These are phyloP conservation scores for Aspergillus ochraceoroseus DNA, from an alignment of 2,329 filamentous ascomycete genomes.

Conservation along the genomic window DNA sequence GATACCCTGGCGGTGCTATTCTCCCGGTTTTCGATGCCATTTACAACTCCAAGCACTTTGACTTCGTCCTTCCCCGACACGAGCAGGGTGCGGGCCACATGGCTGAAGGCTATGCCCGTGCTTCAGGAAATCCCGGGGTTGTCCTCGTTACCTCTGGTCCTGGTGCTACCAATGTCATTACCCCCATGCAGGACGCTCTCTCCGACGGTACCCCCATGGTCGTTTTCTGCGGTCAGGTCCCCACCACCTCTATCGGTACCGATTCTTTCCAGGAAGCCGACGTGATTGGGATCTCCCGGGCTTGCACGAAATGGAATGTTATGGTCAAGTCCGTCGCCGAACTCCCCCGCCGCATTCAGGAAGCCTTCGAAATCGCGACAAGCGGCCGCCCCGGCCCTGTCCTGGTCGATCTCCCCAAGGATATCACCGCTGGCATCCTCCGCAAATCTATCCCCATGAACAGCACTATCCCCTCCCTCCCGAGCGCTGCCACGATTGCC, in stretches of 20 bases:
- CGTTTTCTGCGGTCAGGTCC: constrained; percentile 91
- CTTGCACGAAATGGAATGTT: constrained; percentile 98
- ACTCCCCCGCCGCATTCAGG: constrained; percentile 87
- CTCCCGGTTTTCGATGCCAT: constrained; percentile 98
- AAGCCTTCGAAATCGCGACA: constrained; percentile 96
- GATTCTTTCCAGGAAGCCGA: constrained; percentile 98
- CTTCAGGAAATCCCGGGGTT: constrained; percentile 88
- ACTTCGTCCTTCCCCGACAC: constrained; percentile 91
- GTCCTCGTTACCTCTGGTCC: constrained; percentile 95
- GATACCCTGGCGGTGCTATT: constrained; percentile 92
- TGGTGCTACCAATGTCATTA: constrained; percentile 93
- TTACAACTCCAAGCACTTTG: constrained; percentile 94
- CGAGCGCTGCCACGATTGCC: constrained; percentile 78
- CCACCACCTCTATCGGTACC: constrained; percentile 82
- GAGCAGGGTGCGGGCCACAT: constrained; percentile 98
- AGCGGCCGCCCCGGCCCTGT: constrained; percentile 91
- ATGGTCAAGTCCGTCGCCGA: constrained; percentile 97
- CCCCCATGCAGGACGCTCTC: constrained; percentile 91
- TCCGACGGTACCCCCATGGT: constrained; percentile 95
- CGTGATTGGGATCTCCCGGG: constrained; percentile 84
- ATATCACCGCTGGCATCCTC: constrained; percentile 82
- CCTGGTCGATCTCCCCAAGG: constrained; percentile 92
- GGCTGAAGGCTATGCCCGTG: constrained; percentile 94
- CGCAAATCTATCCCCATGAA: constrained; percentile 77
- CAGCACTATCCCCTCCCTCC: constrained; percentile 67